Base-by-base conservation (phyloP, 768 basidiomycete species). In the Paxillus ammoniavirescens region DNA sequence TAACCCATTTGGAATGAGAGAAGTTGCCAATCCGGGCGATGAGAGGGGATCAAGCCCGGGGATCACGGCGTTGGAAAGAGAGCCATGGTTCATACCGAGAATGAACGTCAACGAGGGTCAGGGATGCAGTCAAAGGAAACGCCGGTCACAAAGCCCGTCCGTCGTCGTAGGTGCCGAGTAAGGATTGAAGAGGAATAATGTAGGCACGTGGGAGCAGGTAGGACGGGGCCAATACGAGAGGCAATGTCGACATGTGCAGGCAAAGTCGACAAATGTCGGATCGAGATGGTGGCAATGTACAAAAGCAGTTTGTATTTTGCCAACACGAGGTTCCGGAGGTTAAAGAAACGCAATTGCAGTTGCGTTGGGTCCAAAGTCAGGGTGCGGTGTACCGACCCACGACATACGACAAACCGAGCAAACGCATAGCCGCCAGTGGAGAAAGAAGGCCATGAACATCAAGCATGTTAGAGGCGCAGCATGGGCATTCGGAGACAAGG, bases 321-420 rank as follows among this genome's bases (percentile, higher is more conserved):
- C 17, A 49, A 56, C 65, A 67, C 50, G 65, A 65, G 65, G 65
- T 42, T 50, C 65, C 66, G 66, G 68, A 61, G 52, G 66, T 59
- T 42, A 36, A 57, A 18, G 35, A 52, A 66, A 55, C 51, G 35
- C 51, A 56, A 68, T 59, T 54, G 64, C 63, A 43, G 66, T 65
- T 59, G 17, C 56, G 8, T 36, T 35, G 37, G 51, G 53, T 57
- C 54, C 46, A 53, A 57, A 56, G 47, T 43, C 45, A 40, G 58
- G 54, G 35, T 10, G 17, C 50, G 3, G 43, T 7, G 31, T n/a
- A 15, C 38, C 38, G n/a, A 38, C 28, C 36, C 23, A 21, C 26
- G 38, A 36, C 26, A 52, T 43, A 14, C 45, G 35, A 31, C 26
- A 33, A 21, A 49, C 49, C 50, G 50, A 21, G 30, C 40, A n/a